Percentiles rank a stretch among this genome's conserved stretches.
These are phyloP conservation scores for Bodo saltans DNA, from an alignment of 78 protist genomes.

Conservation along the genomic window DNA sequence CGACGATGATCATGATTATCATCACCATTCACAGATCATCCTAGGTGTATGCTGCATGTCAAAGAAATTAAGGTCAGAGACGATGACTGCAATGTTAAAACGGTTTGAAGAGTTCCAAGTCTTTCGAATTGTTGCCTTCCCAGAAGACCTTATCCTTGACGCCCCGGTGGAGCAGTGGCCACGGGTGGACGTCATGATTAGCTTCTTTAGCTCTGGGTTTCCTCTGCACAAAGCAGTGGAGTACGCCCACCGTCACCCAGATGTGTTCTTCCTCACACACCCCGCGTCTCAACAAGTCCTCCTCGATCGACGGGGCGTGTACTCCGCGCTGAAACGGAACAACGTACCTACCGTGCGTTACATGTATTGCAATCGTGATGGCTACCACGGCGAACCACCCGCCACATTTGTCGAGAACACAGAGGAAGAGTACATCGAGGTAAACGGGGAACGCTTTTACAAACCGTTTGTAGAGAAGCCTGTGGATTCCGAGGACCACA, in stretches of 20 bases:
- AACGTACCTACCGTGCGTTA: conserved; percentile 10
- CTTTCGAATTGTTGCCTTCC: conserved; percentile 9
- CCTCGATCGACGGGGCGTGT: conserved; percentile 15
- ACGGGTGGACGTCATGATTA: background rate
- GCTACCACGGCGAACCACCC: conserved; percentile 8
- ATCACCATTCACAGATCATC: no score
- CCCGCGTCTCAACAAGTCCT: conserved; percentile 12
- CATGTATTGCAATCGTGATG: conserved; percentile 5
- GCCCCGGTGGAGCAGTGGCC: conserved; percentile 17
- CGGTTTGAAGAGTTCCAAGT: background rate
- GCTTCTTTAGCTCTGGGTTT: conserved; percentile 19
- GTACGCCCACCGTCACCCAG: background rate
- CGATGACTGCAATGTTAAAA: conserved; percentile 3
- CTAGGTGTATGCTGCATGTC: conserved; percentile 24
- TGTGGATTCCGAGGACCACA: conserved; percentile 83
- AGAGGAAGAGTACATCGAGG: conserved; percentile 12
- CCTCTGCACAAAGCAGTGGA: conserved; percentile 33
- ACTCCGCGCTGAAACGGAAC: conserved; percentile 23
- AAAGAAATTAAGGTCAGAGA: background rate
- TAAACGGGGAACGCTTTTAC: conserved; percentile 35
- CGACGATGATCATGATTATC: no score
- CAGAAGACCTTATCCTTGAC: background rate
- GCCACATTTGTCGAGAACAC: background rate
- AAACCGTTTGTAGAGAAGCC: conserved; percentile 96
- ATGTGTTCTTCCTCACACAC: conserved; percentile 1